A percentile compares a stretch with the other conserved stretches of the same genome.
phyloP scores from a whole-genome alignment of 768 basidiomycete genomes.

The Suillus subaureus region DNA sequence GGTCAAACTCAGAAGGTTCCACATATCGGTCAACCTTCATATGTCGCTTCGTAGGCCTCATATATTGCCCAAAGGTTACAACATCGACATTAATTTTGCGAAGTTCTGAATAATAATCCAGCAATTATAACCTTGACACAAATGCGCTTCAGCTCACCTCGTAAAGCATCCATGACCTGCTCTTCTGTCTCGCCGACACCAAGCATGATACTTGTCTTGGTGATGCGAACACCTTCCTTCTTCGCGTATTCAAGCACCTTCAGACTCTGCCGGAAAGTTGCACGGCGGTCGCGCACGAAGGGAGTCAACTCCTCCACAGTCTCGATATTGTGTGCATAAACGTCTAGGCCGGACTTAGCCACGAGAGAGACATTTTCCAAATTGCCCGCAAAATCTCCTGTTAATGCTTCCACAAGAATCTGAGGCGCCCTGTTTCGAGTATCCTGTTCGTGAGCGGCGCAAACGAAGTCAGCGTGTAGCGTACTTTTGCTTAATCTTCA shows the following conservation, averaged over 20 bases:
- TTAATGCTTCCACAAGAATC: slow-evolving; percentile 76
- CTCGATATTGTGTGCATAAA: slow-evolving; percentile 88
- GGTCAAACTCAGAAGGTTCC: slow-evolving; percentile 88
- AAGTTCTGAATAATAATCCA: no score
- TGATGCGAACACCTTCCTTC: slow-evolving; percentile 79
- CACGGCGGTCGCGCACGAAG: slow-evolving; percentile 91
- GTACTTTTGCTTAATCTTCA: slow-evolving; percentile 93
- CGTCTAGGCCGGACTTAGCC: slow-evolving; percentile 92
- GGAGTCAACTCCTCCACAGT: slow-evolving; percentile 93
- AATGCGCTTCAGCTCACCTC: slow-evolving; percentile 53
- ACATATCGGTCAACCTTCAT: slow-evolving; percentile 99
- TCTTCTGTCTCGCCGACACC: slow-evolving; percentile 90
- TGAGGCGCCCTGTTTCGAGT: slow-evolving; percentile 72
- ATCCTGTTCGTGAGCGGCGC: neutral
- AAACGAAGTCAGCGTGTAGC: slow-evolving; percentile 19
- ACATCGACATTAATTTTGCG: slow-evolving; percentile 47
- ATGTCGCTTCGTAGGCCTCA: slow-evolving; percentile 41
- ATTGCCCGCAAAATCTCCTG: slow-evolving; percentile 71
- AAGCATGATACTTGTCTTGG: slow-evolving; percentile 98
- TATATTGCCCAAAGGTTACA: no score
- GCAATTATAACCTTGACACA: no score
- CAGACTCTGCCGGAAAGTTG: slow-evolving; percentile 82
- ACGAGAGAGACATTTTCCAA: slow-evolving; percentile 64
- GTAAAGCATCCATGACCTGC: slow-evolving; percentile 79
- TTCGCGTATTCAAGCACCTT: slow-evolving; percentile 71